Conservation (phyloP, 225 moss, liverwort and hornwort genomes). For the Polytrichum commune region DNA sequence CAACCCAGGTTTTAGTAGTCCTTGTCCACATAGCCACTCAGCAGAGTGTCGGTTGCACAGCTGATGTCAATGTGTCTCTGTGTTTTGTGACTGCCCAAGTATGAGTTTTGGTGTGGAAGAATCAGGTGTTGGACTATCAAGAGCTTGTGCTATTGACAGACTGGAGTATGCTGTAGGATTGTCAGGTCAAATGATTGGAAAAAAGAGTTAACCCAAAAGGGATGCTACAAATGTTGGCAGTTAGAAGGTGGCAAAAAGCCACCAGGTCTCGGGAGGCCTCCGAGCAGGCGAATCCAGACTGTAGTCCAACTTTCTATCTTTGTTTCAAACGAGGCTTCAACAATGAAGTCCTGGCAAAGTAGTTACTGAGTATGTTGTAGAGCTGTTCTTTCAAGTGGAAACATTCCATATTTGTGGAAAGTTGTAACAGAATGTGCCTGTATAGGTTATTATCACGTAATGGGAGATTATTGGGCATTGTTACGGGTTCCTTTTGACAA, state of each 20-base stretch:
- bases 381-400: constrained; percentile 33
- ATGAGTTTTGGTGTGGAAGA: constrained; percentile 6
- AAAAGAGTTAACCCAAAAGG: too few relatives aligned
- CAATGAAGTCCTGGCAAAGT: constrained; percentile 24
- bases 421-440: constrained; percentile 40
- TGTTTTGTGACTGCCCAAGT: constrained; percentile 14
- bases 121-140: not conserved
- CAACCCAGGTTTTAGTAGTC: constrained; percentile 22
- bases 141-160: constrained; percentile 17
- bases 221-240: not conserved
- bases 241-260: constrained; percentile 9
- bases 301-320: constrained; percentile 17
- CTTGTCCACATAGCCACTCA: constrained; percentile 18
- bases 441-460: constrained; percentile 34
- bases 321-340: constrained; percentile 36
- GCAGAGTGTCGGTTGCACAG: constrained; percentile 1
- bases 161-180: constrained; percentile 2
- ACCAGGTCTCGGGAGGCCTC: constrained; percentile 6
- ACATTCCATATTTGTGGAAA: constrained; percentile 45
- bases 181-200: constrained; percentile 7
- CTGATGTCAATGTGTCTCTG: constrained; percentile 6
- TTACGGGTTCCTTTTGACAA: constrained; percentile 15
- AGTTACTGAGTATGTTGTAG: constrained; percentile 18
- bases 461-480: constrained; percentile 25
- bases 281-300: constrained; percentile 24